Evolutionary conservation across 306 rosid genomes (phyloP), one percentile per base, ranked within the genome.

Genomic region (Chamaecrista fasciculata): DNA sequence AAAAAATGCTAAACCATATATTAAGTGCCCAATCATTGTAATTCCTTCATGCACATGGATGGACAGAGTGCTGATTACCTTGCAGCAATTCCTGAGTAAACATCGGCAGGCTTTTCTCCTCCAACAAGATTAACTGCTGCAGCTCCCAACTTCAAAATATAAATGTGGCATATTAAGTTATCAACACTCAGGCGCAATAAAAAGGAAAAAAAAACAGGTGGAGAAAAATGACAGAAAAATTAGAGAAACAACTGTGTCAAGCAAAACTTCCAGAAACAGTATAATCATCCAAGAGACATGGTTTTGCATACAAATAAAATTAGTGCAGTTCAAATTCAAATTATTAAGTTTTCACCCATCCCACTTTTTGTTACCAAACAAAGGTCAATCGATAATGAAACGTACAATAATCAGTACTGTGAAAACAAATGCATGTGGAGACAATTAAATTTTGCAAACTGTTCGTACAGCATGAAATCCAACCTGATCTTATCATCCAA

Each of bases 71-170:
- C 78, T 28, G n/a, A 50, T 74, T 74, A 83, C 97, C 99, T 91
- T 68, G 86, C 63, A 52, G 99, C 99, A 76, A 94, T 91, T 72
- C 90, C 99, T 21, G 99, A 83, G 83, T 94, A 94, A 66, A 94
- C 99, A 83, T 94, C 99, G 14, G 97, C 95, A 33, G 99, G 99
- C 82, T 84, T 82, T 52, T 88, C 91, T 76, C 96, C 97, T 25
- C 80, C 82, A 73, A 88, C 88, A 74, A 94, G 97, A 87, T 94
- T 94, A 57, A 94, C 97, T 21, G 97, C 95, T 71, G 86, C 91
- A 76, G 99, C 99, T 82, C 99, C 99, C 84, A 88, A 78, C 97
- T 94, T 79, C 60, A 82, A 79, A 73, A 72, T 6, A 33, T 47
- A 67, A 39, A 57, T 24, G 28, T 46, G 74, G 53, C 25, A 60